These are phyloP conservation scores for Cystobasidium sp. DNA, from an alignment of 1,284 basidiomycete species.

Conservation along the genomic window DNA sequence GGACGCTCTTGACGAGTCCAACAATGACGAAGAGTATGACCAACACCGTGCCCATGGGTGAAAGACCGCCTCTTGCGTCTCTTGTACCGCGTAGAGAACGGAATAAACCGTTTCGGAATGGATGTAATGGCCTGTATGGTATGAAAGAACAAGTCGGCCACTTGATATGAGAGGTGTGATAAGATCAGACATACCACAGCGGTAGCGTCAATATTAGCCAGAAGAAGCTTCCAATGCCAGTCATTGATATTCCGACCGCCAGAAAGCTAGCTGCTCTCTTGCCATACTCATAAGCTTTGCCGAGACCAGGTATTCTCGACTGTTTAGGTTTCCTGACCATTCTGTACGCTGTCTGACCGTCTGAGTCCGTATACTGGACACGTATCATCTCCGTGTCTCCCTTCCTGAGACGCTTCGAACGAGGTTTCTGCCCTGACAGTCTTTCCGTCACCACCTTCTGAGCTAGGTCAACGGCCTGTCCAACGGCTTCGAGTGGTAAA, in stretches of 20 bases:
- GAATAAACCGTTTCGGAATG: conserved; percentile 36
- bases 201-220: conserved; percentile 38
- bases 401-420: neutral
- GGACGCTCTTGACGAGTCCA: conserved; percentile 36
- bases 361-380: conserved; percentile 4
- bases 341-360: conserved; percentile 34
- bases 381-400: conserved; percentile 2
- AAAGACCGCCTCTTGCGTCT: conserved; percentile 15
- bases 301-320: conserved; percentile 2
- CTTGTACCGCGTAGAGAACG: conserved; percentile 25
- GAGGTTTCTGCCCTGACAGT: neutral
- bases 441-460: conserved; percentile 22
- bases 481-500: conserved; percentile 37
- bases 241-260: conserved; percentile 37
- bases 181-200: conserved; percentile 28
- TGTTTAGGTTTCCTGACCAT: conserved; percentile 14
- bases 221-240: conserved; percentile 40
- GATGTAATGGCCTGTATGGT: conserved; percentile 41
- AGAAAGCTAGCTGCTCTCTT: conserved; percentile 11
- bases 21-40: conserved; percentile 40
- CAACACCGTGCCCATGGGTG: conserved; percentile 35
- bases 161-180: too few relatives aligned
- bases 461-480: conserved; percentile 39
- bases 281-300: conserved; percentile 2
- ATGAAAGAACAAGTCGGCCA: too few relatives aligned